Evolutionary conservation across 768 basidiomycete genomes (phyloP), one percentile per base, ranked within the genome.

Genomic region (Termitomyces sp.): DNA sequence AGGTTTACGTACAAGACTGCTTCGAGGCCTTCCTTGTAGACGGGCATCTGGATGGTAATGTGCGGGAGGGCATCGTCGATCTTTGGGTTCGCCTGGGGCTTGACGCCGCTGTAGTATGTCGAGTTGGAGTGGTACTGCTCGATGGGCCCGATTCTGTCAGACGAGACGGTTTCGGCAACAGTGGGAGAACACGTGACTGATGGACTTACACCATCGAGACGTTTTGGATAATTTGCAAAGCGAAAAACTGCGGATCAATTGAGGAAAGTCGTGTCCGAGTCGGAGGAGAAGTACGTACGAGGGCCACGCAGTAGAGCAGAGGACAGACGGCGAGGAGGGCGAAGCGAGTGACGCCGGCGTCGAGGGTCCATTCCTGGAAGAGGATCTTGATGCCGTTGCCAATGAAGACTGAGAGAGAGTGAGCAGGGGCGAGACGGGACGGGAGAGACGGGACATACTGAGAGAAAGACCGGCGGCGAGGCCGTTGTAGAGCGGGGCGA

Each of bases 31-130:
- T 92, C 90, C 63, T 92, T 93, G 75, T 92, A 94, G 28, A 94
- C 91, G 0, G 92, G 80, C 82, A 94, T 83, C 71, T 93, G 84
- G 56, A 94, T 83, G 0, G 88, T 88, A 35, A 92, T 77, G 64
- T 91, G 90, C 2, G 89, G 90, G 0, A 92, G 77, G 61, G 73
- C 73, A 7, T 78, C 74, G 65, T 87, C 87, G 35, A 76, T 74
- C 6, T 59, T 61, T 54, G 75, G 75, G 64, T 74, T 74, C 0
- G 83, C 69, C 16, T 73, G 73, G 0, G 90, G 88, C 47, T 78
- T 78, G 49, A 80, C 70, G 16, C 88, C 89, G 14, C 85, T 87
- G 71, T 90, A 94, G 70, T 88, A 94, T 44, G 81, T 85, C 0
- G 89, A 91, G 67, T 93, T 94, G 58, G 82, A 72, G 68, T 90